Evolutionary conservation across 495 filamentous ascomycete species (phyloP).

Genomic region (Aspergillus carlsbadensis): DNA sequence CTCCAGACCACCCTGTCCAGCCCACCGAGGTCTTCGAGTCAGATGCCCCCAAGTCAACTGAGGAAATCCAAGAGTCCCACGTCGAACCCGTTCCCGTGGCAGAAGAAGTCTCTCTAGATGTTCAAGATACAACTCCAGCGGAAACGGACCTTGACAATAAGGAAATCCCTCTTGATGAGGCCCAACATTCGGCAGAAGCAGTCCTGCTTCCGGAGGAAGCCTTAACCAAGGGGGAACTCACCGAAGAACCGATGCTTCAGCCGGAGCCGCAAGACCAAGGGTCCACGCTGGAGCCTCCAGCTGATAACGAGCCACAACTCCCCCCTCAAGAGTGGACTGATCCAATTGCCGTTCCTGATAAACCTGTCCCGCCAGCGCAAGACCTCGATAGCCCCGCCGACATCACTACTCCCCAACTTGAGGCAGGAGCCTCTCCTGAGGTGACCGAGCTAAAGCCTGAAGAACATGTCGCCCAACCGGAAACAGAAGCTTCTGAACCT

Average conservation of each 20-base stretch:
- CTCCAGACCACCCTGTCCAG: background rate
- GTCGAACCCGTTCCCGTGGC: background rate
- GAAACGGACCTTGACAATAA: too few relatives aligned
- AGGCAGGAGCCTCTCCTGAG: background rate
- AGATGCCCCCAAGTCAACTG: background rate
- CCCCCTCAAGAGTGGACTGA: too few relatives aligned
- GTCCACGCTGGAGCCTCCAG: too few relatives aligned
- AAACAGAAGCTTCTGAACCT: conserved; percentile 15
- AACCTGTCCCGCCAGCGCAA: background rate
- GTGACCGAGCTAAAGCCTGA: conserved; percentile 12
- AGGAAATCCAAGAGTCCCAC: background rate
- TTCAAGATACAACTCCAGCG: too few relatives aligned
- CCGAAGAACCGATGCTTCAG: background rate
- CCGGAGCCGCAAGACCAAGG: too few relatives aligned
- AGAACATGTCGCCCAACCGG: conserved; percentile 1
- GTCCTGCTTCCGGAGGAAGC: background rate
- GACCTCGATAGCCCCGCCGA: background rate
- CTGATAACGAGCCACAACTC: too few relatives aligned
- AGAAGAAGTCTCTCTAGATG: background rate
- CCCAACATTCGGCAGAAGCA: too few relatives aligned
- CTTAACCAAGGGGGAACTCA: background rate
- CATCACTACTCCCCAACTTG: background rate
- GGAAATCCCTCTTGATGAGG: too few relatives aligned
- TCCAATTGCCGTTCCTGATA: background rate
- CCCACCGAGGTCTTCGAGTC: background rate